These are phyloP conservation scores for Plantago major DNA, from an alignment of 257 asterid genomes.

Conservation along the genomic window DNA sequence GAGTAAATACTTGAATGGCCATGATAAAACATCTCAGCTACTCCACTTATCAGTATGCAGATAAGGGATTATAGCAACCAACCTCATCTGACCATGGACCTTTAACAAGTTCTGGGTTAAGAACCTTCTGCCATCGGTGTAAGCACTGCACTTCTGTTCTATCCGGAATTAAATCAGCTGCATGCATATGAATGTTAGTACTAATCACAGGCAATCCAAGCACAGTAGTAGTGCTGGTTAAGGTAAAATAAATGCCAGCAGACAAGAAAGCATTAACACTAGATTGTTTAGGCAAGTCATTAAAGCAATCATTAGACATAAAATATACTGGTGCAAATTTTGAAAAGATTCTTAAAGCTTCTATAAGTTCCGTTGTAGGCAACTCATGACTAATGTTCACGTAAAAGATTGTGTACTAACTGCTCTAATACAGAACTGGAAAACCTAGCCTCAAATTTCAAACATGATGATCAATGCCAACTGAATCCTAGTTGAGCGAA, in stretches of 20 bases:
- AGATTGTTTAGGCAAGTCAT: too few relatives aligned
- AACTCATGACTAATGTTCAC: background rate
- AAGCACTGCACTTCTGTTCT: conserved; percentile 99
- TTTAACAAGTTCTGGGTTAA: conserved; percentile 96
- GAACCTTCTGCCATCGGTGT: conserved; percentile 99
- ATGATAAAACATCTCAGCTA: conserved; percentile 23
- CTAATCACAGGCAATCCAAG: background rate
- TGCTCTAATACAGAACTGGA: background rate
- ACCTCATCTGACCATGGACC: conserved; percentile 99
- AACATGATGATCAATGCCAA: background rate
- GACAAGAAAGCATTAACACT: too few relatives aligned
- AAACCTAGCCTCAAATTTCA: conserved; percentile 15
- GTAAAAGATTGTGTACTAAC: background rate
- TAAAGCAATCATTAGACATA: too few relatives aligned
- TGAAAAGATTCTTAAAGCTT: background rate
- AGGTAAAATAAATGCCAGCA: conserved; percentile 3
- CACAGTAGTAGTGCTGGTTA: background rate
- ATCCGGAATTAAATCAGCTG: conserved; percentile 94
- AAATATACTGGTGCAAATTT: too few relatives aligned
- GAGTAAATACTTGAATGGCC: conserved; percentile 8
- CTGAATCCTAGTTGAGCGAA: conserved; percentile 18
- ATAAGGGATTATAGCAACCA: conserved; percentile 19
- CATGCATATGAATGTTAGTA: conserved; percentile 29
- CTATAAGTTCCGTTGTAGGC: conserved; percentile 8
- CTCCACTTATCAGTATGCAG: conserved; percentile 10